Evolutionary conservation across 495 filamentous ascomycete species (phyloP).

Genomic region (Penicillium taxi): DNA sequence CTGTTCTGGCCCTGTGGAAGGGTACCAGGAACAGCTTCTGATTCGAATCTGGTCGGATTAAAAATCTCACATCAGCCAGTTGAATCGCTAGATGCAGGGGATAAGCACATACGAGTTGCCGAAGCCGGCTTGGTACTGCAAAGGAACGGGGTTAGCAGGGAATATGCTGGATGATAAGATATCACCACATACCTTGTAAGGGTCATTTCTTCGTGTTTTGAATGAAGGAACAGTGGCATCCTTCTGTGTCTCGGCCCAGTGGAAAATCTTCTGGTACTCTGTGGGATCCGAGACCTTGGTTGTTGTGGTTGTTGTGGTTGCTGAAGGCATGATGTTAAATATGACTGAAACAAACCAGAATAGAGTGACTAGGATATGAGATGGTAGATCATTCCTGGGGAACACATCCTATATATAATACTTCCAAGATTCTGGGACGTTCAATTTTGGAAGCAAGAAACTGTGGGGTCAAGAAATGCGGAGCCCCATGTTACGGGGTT

Average conservation of each 20-base stretch:
- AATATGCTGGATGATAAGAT: not conserved
- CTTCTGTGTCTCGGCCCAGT: conserved; percentile 51
- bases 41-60: conserved; percentile 31
- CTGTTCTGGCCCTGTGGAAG: conserved; percentile 43
- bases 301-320: too few species aligned
- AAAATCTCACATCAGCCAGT: conserved; percentile 26
- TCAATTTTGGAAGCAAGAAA: not conserved
- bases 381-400: not conserved
- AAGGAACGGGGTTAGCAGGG: conserved; percentile 13
- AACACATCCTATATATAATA: conserved; percentile 1
- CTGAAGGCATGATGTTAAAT: conserved; percentile 21
- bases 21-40: conserved; percentile 43
- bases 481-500: too few species aligned
- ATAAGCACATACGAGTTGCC: conserved; percentile 40
- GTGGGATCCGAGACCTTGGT: conserved; percentile 21
- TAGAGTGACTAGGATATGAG: too few species aligned
- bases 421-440: not conserved
- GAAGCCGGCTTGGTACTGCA: conserved; percentile 47
- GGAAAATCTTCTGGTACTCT: conserved; percentile 51
- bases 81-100: conserved; percentile 13
- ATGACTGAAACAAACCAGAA: not conserved
- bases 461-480: too few species aligned
- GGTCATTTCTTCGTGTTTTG: conserved; percentile 42
- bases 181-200: conserved; percentile 39
- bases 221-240: conserved; percentile 43